These are phyloP conservation scores for Monosporascus sp. DNA, from an alignment of 2,329 filamentous ascomycete species.

Conservation along the genomic window DNA sequence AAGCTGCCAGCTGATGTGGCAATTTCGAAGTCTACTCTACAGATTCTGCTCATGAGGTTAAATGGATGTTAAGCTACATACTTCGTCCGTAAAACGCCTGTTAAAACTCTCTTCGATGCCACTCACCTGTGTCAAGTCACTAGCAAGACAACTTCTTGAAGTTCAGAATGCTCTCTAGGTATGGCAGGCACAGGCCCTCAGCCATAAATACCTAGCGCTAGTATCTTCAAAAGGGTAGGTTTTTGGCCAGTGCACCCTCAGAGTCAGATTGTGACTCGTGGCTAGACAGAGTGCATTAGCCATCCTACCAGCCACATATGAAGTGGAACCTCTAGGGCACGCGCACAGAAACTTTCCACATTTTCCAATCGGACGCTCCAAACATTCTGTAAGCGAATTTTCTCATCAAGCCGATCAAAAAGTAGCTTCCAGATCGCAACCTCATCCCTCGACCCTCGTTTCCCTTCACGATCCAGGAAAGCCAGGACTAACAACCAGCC, in stretches of 20 bases:
- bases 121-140: too few relatives aligned
- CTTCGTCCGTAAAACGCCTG: too few relatives aligned
- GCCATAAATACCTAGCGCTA: background rate
- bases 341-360: background rate
- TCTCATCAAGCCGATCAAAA: background rate
- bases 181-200: too few relatives aligned
- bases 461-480: constrained; percentile 21
- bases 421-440: background rate
- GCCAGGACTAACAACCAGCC: constrained; percentile 30
- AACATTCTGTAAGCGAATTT: background rate
- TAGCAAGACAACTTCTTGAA: too few relatives aligned
- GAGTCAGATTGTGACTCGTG: background rate
- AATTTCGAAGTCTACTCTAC: too few relatives aligned
- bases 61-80: too few relatives aligned
- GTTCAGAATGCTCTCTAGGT: too few relatives aligned
- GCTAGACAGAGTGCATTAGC: background rate
- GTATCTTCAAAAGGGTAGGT: background rate
- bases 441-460: background rate
- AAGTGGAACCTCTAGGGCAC: background rate
- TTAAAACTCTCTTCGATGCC: too few relatives aligned
- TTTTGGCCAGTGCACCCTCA: too few relatives aligned
- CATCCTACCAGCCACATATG: background rate
- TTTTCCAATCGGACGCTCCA: background rate
- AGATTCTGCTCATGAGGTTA: too few relatives aligned
- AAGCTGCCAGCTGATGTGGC: background rate